A percentile compares a stretch with the other conserved stretches of the same genome.
phyloP scores from a whole-genome alignment of 257 asterid species.

The Primulina eburnea region DNA sequence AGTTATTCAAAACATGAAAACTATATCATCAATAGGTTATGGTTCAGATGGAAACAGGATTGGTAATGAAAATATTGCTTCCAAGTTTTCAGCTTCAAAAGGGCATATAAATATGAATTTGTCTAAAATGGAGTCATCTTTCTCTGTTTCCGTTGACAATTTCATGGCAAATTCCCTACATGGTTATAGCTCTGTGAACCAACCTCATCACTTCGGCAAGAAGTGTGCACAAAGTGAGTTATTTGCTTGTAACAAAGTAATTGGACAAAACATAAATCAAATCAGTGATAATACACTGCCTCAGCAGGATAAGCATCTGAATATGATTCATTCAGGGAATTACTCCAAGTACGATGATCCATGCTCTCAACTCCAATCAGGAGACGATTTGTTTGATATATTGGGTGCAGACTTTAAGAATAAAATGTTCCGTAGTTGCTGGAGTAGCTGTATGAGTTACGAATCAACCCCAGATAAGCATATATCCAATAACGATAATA shows the following conservation, averaged over 20 bases:
- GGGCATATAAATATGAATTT: neutral
- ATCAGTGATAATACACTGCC: neutral
- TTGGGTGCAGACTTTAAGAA: constrained; percentile 53
- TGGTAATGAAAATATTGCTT: neutral
- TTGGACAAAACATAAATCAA: neutral
- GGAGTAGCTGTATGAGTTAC: constrained; percentile 29
- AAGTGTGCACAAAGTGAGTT: neutral
- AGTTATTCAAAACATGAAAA: neutral
- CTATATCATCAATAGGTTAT: neutral
- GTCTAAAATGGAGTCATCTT: neutral
- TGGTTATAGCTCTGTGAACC: neutral
- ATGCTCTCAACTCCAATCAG: constrained; percentile 32
- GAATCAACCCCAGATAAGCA: constrained; percentile 24
- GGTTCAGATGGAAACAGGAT: neutral
- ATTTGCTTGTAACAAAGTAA: neutral
- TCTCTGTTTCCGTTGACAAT: neutral
- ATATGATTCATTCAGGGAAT: constrained; percentile 15
- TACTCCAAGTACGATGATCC: constrained; percentile 30
- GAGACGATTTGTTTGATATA: constrained; percentile 62
- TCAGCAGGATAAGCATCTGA: neutral
- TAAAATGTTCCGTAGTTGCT: constrained; percentile 33
- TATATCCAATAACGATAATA: constrained; percentile 27
- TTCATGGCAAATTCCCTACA: neutral
- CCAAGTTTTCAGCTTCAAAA: neutral
- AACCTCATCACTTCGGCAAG: neutral